Evolutionary conservation across 768 basidiomycete genomes (phyloP).

Genomic region (Hericium erinaceus): DNA sequence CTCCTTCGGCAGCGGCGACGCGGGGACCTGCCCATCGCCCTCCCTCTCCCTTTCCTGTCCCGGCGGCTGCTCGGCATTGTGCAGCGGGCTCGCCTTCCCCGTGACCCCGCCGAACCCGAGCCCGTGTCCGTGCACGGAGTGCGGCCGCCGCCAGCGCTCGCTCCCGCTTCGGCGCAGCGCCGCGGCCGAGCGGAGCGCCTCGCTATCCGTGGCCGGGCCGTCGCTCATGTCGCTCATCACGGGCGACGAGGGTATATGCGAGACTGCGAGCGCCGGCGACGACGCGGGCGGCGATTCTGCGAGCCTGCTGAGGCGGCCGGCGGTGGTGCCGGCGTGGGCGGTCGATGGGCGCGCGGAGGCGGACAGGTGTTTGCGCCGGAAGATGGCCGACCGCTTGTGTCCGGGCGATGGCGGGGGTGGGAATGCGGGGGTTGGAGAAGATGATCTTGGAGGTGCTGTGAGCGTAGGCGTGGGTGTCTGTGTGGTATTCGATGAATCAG

Average conservation of each 20-base stretch:
- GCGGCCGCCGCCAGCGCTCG: conserved; percentile 1
- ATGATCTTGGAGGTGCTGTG: background rate
- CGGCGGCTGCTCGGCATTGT: background rate
- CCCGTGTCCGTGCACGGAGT: conserved; percentile 7
- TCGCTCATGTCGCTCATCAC: background rate
- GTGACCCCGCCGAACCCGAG: background rate
- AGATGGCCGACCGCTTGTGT: conserved; percentile 16
- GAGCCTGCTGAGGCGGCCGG: background rate
- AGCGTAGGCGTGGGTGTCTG: background rate
- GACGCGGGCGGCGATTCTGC: background rate
- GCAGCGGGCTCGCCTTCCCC: background rate
- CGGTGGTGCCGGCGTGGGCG: background rate
- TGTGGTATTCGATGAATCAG: background rate
- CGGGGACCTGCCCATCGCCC: conserved; percentile 12
- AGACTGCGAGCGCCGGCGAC: background rate
- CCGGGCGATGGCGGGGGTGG: conserved; percentile 2
- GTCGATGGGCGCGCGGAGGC: background rate
- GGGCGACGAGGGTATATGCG: background rate
- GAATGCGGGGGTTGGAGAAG: background rate
- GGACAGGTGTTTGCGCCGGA: conserved; percentile 1
- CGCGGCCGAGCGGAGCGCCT: background rate
- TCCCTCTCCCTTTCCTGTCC: conserved; percentile 15
- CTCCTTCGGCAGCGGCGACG: conserved; percentile 25
- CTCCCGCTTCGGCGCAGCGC: background rate
- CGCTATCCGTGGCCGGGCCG: background rate